Evolutionary conservation across 176 grass and related monocot species (phyloP), one percentile per base, ranked within the genome.

Genomic region (Avena atlantica): DNA sequence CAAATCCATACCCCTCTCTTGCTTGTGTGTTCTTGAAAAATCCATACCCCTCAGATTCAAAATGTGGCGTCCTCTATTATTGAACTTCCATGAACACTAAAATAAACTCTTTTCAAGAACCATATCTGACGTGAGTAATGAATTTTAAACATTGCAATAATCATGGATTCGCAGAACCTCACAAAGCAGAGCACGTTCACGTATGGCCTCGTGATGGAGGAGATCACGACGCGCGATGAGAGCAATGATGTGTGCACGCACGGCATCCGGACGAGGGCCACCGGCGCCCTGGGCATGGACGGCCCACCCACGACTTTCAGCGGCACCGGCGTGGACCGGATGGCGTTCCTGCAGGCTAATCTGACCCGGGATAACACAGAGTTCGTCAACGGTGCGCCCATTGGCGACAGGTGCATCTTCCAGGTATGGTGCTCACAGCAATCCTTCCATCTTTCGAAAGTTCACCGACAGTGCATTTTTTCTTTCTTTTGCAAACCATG

Each of bases 291-390:
- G 64, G 92, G 92, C 86, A 94, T 93, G 89, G 89, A 94, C 66
- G 97, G 97, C 16, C 97, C 94, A 59, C 94, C 97, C 9, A 99
- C 97, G 49, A 99, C 97, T 14, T 89, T 99, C 51, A 95, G 97
- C 77, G 97, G 97, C 21, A 99, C 92, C 23, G 94, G 97, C 24
- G 71, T 93, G 44, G 94, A 96, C 36, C 67, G 69, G 40, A 88
- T 96, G 90, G 94, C 89, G 42, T 96, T 96, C 76, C 86, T 90
- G 16, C 94, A 96, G 55, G 92, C 89, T 16, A 99, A 99, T 88
- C 90, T 99, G 37, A 96, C 94, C 65, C 89, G 92, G 42, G 97
- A 96, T 81, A 96, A 93, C 65, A 99, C 94, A 3, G 89, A 84
- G 27, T 94, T 96, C 69, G 60, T 94, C 57, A 99, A 96, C 70